Base-by-base conservation (phyloP, 164 flowering plant species). In the Nymphaea colorata region DNA sequence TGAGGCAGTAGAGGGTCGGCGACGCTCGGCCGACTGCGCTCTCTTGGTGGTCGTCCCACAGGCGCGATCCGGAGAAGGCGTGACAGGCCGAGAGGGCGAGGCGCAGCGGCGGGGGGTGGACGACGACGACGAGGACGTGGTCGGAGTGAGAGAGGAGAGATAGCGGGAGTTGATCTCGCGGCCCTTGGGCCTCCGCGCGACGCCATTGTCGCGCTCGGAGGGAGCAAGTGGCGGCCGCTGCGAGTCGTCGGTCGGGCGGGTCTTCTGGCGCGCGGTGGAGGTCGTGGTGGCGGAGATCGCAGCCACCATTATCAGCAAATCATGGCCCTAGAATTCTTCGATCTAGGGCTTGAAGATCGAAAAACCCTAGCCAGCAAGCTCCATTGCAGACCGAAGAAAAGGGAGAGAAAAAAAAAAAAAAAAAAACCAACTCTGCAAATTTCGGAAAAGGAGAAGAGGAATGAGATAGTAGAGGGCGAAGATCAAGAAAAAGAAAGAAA, bases 21-120 rank as follows among this genome's bases (percentile, higher is more conserved):
- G 73, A 65, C 97, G 74, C 74, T 87, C 98, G 7, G 67, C 97
- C 16, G 97, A 91, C 36, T 82, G 89, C 4, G 98, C 74, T 73
- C 96, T 77, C 59, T 82, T 88, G 8, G 73, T 72, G 15, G 59
- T 63, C 16, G 77, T 64, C 36, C 36, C 36, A 25, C 36, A 25
- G 1, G 72, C 67, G 12, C 63, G 64, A 43, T 53, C 59, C 8
- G 83, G 76, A 7, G 64, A 61, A 4, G 76, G 55, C 15, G 72
- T 14, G 5, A 69, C 41, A 1, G 79, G 61, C 3, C 72, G 57
- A 7, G 79, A 68, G 61, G 73, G 74, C 3, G 93, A 87, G 0
- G 96, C 80, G 66, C 43, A 87, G 74, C 95, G 77, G 60, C 88
- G 79, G 41, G 85, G 76, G 36, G 75, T 55, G 2, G 82, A 68